These are phyloP conservation scores for Ophiostoma australiae DNA, from an alignment of 2,329 filamentous ascomycete species.

Conservation along the genomic window DNA sequence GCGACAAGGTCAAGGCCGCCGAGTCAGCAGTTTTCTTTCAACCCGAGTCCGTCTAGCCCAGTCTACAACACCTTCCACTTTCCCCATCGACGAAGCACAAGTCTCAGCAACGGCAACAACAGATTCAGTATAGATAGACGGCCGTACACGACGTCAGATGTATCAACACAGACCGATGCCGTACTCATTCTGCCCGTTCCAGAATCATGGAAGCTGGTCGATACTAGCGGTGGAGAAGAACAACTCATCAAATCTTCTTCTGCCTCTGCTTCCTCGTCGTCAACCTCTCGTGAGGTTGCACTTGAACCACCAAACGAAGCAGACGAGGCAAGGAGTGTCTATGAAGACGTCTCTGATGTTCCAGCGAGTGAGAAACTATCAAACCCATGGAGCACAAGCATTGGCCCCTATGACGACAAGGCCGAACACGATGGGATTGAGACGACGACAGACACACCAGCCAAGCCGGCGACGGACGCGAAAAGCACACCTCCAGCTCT, in stretches of 20 bases:
- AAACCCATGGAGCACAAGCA: constrained; percentile 21
- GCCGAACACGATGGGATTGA: constrained; percentile 6
- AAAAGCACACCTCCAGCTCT: background rate
- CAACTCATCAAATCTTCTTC: background rate
- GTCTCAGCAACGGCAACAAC: constrained; percentile 5
- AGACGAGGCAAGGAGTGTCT: constrained; percentile 20
- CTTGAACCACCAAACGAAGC: constrained; percentile 14
- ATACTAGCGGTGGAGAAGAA: background rate
- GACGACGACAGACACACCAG: background rate
- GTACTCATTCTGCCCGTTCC: constrained; percentile 21
- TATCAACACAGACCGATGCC: constrained; percentile 21
- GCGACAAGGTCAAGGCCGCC: constrained; percentile 35
- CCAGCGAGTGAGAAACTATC: background rate
- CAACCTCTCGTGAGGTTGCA: background rate
- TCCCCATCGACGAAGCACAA: constrained; percentile 33
- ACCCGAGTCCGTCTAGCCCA: constrained; percentile 36
- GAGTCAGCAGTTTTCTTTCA: constrained; percentile 37
- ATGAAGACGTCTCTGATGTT: constrained; percentile 19
- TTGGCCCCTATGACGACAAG: background rate
- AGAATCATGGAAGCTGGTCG: background rate
- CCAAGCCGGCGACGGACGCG: constrained; percentile 12
- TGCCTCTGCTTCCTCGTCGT: background rate
- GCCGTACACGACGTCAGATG: constrained; percentile 14
- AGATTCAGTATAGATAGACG: constrained; percentile 14
- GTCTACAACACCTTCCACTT: constrained; percentile 31